Evolutionary conservation across 352 stramenopile species (phyloP), one percentile per base, ranked within the genome.

Genomic region (Phytophthora rubi): DNA sequence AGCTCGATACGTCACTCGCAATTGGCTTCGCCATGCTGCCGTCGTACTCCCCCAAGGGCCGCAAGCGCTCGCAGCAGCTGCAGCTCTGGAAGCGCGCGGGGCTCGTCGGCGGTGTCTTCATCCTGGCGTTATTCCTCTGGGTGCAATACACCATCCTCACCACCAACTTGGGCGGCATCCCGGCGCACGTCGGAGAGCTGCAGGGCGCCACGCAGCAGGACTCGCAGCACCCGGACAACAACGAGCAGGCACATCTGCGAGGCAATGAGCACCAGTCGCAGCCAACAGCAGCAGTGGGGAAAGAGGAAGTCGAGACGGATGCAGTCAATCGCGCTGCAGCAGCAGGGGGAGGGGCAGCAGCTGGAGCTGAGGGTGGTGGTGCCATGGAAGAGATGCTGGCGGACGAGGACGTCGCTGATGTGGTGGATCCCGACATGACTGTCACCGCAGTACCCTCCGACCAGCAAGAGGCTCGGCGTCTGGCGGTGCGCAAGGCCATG

Each of bases 351-450:
- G 60, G 51, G 4, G 35, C 35, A 18, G 16, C 33, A 42, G 28
- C 18, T 16, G 65, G 49, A 21, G 54, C 39, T 30, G 65, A 18
- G 4, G 35, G 45, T 15, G 62, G 47, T 12, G 62, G 47, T 12
- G 51, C 26, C 5, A 32, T 53, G n/a, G 37, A 99, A 92, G 58
- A 99, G 80, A 87, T 99, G 97, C 77, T 98, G 97, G 83, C 98
- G 97, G 70, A 99, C 96, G 74, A 97, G 86, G 81, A 99, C 99
- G 94, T 99, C 94, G 82, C 97, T 85, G 91, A 99, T 51, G 60
- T 74, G 23, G 61, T 62, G 15, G 66, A 75, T 37, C 66, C 71
- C 2, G 37, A 71, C 26, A 51, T 72, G 58, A 71, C 44, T 4
- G 35, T 72, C 28, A 72, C 71, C 1, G 61, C 66, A 2, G 66